These are phyloP conservation scores for Aeminium ludgeri DNA, from an alignment of 495 filamentous ascomycete species.

Conservation along the genomic window DNA sequence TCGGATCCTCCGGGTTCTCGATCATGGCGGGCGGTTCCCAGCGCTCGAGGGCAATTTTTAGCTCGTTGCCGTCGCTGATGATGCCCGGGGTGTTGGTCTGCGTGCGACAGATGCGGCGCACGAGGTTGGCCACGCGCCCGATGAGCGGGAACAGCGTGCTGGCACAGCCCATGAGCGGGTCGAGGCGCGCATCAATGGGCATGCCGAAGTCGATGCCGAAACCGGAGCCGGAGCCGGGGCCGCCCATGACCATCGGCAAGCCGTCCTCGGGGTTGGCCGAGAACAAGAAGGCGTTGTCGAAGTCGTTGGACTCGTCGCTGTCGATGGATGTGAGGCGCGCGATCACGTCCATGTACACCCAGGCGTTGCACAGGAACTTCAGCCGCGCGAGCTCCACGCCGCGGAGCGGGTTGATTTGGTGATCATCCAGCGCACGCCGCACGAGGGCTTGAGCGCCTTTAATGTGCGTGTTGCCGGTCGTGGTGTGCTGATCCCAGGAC, in stretches of 20 bases:
- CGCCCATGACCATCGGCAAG: constrained; percentile 17
- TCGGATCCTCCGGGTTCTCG: constrained; percentile 50
- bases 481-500: constrained; percentile 60
- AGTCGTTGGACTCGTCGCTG: constrained; percentile 37
- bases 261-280: constrained; percentile 2
- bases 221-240: neutral
- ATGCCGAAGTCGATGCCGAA: constrained; percentile 18
- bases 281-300: constrained; percentile 29
- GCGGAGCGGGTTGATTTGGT: constrained; percentile 20
- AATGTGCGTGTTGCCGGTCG: constrained; percentile 59
- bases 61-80: constrained; percentile 45
- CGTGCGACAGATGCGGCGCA: constrained; percentile 43
- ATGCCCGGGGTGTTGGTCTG: constrained; percentile 43
- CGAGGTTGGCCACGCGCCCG: constrained; percentile 49
- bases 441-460: constrained; percentile 52
- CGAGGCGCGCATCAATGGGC: constrained; percentile 37
- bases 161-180: constrained; percentile 64
- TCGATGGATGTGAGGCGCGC: constrained; percentile 54
- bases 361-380: constrained; percentile 59
- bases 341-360: constrained; percentile 72
- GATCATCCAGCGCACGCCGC: constrained; percentile 35
- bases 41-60: constrained; percentile 44
- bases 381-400: constrained; percentile 37
- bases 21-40: constrained; percentile 40
- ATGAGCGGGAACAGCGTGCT: constrained; percentile 58